Evolutionary conservation across 2,329 filamentous ascomycete genomes (phyloP), one percentile per base, ranked within the genome.

Genomic region (Akanthomyces uredinophilus): DNA sequence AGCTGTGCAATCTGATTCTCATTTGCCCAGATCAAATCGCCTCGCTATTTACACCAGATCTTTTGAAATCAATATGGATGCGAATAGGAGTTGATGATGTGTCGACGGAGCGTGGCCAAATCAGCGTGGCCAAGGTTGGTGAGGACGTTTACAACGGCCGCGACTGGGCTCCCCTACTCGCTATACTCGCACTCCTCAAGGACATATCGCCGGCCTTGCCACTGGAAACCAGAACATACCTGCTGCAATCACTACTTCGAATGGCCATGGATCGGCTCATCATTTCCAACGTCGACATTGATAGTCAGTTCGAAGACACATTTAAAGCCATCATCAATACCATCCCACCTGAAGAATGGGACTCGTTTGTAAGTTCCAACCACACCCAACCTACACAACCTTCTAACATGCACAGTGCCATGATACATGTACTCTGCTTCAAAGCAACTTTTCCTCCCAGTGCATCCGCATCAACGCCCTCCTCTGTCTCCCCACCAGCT

Each of bases 391-490:
- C 37, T 24, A 14, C 61, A 64, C 49, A 24, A 27, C 16, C 39
- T 18, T 29, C 27, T 55, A 24, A 61, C 14, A 49, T 24, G 43
- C 64, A 41, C 16, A 84, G 84, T 87, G 82, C 68, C 70, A 73
- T 62, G 72, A 79, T 29, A 77, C 82, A 27, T 81, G 77, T 65
- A 71, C 72, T n/a, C 76, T 77, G 5, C 64, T 88, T 5, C 77
- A 80, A 65, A 68, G 69, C 22, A 77, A 75, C 49, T 76, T 87
- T 62, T 68, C 69, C 50, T 44, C 74, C 71, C 32, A 78, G 81
- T 65, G 72, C 79, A 75, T 91, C 2, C 83, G 86, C 60, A 78
- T 81, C 60, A 82, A 84, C 50, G 76, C 87, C 5, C 76, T 92
- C 13, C 74, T 80, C 20, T 79, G 81, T 49, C 79, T 94, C 18